Base-by-base conservation (phyloP, 2,329 filamentous ascomycete species). In the Aspergillus awamori region DNA sequence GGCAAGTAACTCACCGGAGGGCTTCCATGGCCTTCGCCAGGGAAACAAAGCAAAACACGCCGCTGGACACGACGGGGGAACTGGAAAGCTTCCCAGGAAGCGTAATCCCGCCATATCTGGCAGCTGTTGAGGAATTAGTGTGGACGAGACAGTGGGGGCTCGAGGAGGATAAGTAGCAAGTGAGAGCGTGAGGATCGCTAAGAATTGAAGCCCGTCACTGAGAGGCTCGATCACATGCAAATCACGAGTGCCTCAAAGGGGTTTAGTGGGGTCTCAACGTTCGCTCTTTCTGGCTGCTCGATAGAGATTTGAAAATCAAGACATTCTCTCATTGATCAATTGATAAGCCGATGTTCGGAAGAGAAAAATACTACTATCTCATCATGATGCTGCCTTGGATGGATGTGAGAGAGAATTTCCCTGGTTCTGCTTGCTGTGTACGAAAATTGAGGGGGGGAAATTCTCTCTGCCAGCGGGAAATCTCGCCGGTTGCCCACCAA, bases 41-140 rank as follows among this genome's bases (percentile, higher is more conserved):
- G 26, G 17, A 17, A 30, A 28, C 24, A 28, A 30, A 30, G 26
- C 26, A 30, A 30, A 51, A 51, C 24, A 17, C n/a, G 24, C 15
- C 15, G 47, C 47, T 20, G 47, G 26, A 51, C 26, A 30, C 24
- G 47, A 30, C 8, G 28, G 4, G 28, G 8, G 10, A 10, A 30
- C 11, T 30, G 28, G 28, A 30, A 30, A 49, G 15, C 47, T 49
- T 30, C 28, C 24, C 47, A 49, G 15, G 26, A 17, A 24, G 11
- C 43, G 20, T 15, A 22, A 47, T 47, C 20, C 17, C 15, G 20
- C 43, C 11, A 26, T 24, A 15, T 49, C 45, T 28, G 45, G 26
- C 15, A 53, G 30, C 30, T n/a, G 36, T 38, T 53, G 53, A 47
- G 41, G 10, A 33, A 10, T 28, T 56, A 56, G 51, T 53, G 30